These are phyloP conservation scores for Neonectria ditissima DNA, from an alignment of 2,329 filamentous ascomycete species.

Conservation along the genomic window DNA sequence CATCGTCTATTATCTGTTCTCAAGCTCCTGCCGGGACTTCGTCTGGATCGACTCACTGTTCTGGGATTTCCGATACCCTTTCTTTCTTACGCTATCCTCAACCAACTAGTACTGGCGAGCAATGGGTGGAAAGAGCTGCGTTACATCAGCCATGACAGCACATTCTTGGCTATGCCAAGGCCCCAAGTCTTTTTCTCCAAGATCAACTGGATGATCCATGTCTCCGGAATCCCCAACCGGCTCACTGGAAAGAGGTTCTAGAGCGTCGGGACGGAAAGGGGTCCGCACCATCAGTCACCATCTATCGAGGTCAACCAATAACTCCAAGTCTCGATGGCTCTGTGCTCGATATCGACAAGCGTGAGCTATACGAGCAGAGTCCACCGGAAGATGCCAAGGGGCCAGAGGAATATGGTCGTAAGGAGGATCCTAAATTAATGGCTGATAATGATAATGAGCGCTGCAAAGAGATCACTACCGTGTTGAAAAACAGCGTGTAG, in stretches of 20 bases:
- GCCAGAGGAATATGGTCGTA: background rate
- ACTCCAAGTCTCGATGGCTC: background rate
- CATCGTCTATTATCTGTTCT: constrained; percentile 12
- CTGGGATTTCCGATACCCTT: background rate
- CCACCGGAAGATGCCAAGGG: background rate
- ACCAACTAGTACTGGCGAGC: constrained; percentile 14
- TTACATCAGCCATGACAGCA: constrained; percentile 17
- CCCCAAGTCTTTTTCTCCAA: background rate
- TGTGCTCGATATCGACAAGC: background rate
- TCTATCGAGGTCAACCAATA: constrained; percentile 26
- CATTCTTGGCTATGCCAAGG: constrained; percentile 13
- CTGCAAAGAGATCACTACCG: too few species aligned
- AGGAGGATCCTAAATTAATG: constrained; percentile 5
- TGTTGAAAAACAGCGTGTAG: too few species aligned
- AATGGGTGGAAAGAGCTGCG: constrained; percentile 29
- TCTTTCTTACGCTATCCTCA: constrained; percentile 13
- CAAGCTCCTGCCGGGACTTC: constrained; percentile 21
- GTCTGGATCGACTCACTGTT: constrained; percentile 26
- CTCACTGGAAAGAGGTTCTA: constrained; percentile 14
- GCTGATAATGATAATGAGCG: too few species aligned
- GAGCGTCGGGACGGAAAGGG: constrained; percentile 8
- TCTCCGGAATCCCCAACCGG: constrained; percentile 25
- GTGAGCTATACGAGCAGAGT: constrained; percentile 3
- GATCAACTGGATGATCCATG: constrained; percentile 1
- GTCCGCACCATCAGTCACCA: constrained; percentile 17